phyloP scores from a whole-genome alignment of 306 rosid genomes.

The Begonia masoniana region DNA sequence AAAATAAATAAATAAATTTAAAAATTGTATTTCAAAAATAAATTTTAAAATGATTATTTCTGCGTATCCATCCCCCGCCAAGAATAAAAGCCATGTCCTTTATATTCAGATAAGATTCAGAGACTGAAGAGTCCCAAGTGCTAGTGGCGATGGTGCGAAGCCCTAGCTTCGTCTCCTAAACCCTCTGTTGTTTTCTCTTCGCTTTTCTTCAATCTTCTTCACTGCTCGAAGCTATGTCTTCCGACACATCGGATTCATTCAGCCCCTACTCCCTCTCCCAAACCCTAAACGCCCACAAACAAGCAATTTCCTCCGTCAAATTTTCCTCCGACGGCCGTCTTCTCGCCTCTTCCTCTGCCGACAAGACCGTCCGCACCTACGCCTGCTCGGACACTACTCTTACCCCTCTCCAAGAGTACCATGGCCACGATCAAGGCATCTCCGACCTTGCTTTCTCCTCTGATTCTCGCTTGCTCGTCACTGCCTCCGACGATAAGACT shows the following conservation, averaged over 20 bases:
- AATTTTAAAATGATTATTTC: too few species aligned
- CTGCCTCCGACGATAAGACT: slow-evolving; percentile 96
- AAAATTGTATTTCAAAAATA: too few species aligned
- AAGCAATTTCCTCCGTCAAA: slow-evolving; percentile 71
- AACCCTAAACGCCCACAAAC: not conserved
- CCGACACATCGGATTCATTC: not conserved
- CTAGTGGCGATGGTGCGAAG: too few species aligned
- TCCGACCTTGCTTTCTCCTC: slow-evolving; percentile 90
- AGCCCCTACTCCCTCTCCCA: not conserved
- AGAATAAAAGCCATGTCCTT: too few species aligned
- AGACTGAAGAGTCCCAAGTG: too few species aligned
- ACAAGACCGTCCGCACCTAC: slow-evolving; percentile 79
- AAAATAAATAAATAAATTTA: too few species aligned
- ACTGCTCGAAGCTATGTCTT: not conserved
- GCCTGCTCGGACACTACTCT: slow-evolving; percentile 30
- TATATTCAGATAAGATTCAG: too few species aligned
- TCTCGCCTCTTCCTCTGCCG: slow-evolving; percentile 89
- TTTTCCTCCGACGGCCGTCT: slow-evolving; percentile 84
- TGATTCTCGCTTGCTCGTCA: slow-evolving; percentile 68
- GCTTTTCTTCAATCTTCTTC: not conserved
- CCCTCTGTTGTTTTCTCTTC: too few species aligned
- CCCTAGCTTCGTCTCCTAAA: too few species aligned
- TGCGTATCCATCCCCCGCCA: too few species aligned
- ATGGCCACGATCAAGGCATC: slow-evolving; percentile 81
- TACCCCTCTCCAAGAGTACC: slow-evolving; percentile 51